phyloP scores from a whole-genome alignment of 768 basidiomycete species.

The Tulasnella sp. region DNA sequence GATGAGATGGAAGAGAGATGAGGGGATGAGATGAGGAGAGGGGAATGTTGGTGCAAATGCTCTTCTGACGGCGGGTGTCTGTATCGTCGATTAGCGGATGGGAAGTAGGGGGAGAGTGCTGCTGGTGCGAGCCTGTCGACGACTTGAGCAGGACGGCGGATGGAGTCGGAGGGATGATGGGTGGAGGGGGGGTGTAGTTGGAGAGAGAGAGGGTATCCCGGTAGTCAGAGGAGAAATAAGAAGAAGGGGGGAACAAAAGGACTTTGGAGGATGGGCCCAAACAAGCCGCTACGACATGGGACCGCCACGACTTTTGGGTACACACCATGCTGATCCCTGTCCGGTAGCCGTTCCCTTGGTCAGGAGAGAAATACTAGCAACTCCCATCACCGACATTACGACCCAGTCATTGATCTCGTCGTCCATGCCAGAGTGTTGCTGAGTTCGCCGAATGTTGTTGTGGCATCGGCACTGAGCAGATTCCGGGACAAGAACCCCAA shows the following conservation, averaged over 20 bases:
- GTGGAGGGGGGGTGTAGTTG: conserved; percentile 7
- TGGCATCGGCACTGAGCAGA: not conserved
- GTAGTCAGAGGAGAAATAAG: conserved; percentile 10
- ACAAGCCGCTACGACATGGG: conserved; percentile 13
- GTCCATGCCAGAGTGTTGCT: not conserved
- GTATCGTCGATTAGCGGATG: not conserved
- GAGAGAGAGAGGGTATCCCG: not conserved
- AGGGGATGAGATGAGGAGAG: conserved; percentile 2
- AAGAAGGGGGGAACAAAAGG: conserved; percentile 20
- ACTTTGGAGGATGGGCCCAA: conserved; percentile 11
- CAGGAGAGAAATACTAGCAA: not conserved
- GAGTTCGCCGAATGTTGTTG: not conserved
- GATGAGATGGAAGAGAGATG: not conserved
- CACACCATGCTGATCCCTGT: conserved; percentile 2
- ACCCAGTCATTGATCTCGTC: not conserved
- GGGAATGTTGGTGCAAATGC: not conserved
- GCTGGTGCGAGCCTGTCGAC: not conserved
- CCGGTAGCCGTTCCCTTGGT: not conserved
- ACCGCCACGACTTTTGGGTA: conserved; percentile 4
- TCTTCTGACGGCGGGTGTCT: not conserved
- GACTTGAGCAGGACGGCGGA: not conserved
- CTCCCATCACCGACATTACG: not conserved
- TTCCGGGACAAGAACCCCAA: not conserved
- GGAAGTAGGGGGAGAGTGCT: not conserved
- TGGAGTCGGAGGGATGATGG: conserved; percentile 7